Evolutionary conservation across 768 basidiomycete species (phyloP).

Genomic region (Sarcodon aspratus): DNA sequence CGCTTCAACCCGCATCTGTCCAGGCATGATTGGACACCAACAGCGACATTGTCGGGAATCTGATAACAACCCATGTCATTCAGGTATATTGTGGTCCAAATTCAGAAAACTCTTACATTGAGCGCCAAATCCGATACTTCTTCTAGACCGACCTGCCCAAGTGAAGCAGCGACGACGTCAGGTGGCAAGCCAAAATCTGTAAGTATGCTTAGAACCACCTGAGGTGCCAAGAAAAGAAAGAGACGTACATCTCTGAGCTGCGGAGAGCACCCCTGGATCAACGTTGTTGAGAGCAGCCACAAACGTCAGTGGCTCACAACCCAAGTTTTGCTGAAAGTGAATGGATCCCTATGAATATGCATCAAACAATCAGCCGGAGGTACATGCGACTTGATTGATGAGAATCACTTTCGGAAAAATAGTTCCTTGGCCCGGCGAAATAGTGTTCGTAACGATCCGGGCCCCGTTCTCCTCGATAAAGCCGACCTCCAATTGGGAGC

Average conservation of each 20-base stretch:
- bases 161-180: conserved; percentile 15
- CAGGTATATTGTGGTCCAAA: background rate
- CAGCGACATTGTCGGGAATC: conserved; percentile 20
- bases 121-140: conserved; percentile 14
- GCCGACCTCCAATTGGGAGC: conserved; percentile 13
- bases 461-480: conserved; percentile 19
- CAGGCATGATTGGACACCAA: conserved; percentile 17
- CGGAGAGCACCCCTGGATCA: conserved; percentile 14
- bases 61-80: background rate
- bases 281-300: conserved; percentile 17
- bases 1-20: conserved; percentile 14
- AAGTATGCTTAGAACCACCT: too few relatives aligned
- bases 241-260: conserved; percentile 17
- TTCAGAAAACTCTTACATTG: conserved; percentile 8
- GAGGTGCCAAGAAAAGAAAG: background rate
- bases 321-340: conserved; percentile 17
- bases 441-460: conserved; percentile 14
- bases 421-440: conserved; percentile 11
- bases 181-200: background rate
- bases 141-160: conserved; percentile 17
- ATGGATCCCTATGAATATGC: conserved; percentile 11
- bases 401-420: conserved; percentile 12
- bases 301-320: conserved; percentile 16
- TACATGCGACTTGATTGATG: background rate
- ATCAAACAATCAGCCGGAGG: background rate